Conservation (phyloP, 1,284 basidiomycete species). For the Phaffia rhodozyma region DNA sequence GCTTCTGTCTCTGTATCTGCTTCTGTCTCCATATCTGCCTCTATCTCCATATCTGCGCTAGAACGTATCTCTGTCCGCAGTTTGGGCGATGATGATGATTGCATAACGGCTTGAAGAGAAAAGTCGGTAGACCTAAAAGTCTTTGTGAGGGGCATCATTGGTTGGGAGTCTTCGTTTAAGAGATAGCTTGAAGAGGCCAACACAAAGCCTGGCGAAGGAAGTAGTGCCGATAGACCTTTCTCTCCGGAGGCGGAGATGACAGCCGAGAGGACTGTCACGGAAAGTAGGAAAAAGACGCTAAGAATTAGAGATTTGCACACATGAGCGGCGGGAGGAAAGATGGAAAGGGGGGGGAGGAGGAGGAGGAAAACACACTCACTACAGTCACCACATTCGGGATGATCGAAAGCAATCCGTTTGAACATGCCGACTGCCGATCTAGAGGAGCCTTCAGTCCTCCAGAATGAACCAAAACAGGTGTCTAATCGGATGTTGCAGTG, state of each 20-base stretch:
- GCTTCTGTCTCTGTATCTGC: neutral
- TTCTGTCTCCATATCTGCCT: too few species aligned
- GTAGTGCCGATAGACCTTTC: conserved; percentile 40
- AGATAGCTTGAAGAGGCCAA: neutral
- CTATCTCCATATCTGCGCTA: too few species aligned
- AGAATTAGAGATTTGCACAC: neutral
- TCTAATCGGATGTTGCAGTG: conserved; percentile 30
- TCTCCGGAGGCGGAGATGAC: conserved; percentile 39
- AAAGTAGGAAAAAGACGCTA: too few species aligned
- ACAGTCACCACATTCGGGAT: conserved; percentile 41
- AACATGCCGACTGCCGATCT: conserved; percentile 36
- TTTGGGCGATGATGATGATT: neutral
- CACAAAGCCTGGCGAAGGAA: conserved; percentile 30
- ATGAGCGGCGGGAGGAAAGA: neutral
- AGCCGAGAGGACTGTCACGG: conserved; percentile 37
- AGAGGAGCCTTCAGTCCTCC: conserved; percentile 25
- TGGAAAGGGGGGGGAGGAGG: neutral
- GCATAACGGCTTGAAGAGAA: conserved; percentile 35
- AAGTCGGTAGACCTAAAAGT: conserved; percentile 39
- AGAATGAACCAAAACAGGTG: conserved; percentile 33
- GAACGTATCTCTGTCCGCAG: too few species aligned
- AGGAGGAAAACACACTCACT: conserved; percentile 30
- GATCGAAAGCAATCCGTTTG: conserved; percentile 39
- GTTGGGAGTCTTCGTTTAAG: conserved; percentile 22
- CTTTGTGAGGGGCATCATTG: conserved; percentile 37